Evolutionary conservation across 305 asterid genomes (phyloP), one percentile per base, ranked within the genome.

Genomic region (Plantago rigida): DNA sequence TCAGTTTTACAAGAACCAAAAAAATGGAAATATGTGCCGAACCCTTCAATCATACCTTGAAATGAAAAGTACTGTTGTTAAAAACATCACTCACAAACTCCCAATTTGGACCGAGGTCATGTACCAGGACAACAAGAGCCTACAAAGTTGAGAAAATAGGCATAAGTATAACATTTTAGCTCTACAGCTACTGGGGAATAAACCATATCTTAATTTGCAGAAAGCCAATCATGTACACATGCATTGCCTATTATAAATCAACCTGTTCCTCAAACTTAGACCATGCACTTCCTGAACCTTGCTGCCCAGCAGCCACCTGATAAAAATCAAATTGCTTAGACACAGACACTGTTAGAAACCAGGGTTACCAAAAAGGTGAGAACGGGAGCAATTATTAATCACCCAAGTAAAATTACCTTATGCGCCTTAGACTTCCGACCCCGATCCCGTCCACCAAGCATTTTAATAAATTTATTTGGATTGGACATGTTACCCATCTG

Each of bases 71-170:
- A 67, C 85, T 80, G 79, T 85, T 89, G 67, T 31, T 31, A 31
- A 89, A 72, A 70, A 93, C 95, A 74, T 89, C 97, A 78, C 94
- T 79, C 46, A 89, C 84, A 42, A 89, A 94, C 84, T 87, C 95
- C 97, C 97, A 89, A 66, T 87, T 87, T 51, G 95, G 94, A 66
- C 97, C 97, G 62, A 89, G 78, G 72, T 89, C 97, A 75, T 89
- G 97, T 65, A 79, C 97, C 64, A 89, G 79, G 70, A 89, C 97
- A 69, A 85, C 85, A 66, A 89, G 94, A 34, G 97, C 95, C 95
- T 89, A 74, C 55, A 48, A 74, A 56, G 36, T 42, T 60, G 64
- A 59, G 59, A 10, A 52, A 57, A 44, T 67, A 24, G 15, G 58
- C 52, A 67, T 29, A 56, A 47, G 55, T 46, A 51, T 51, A 52